A percentile compares a stretch with the other conserved stretches of the same genome.
Conservation (phyloP, 116 monocot genomes). For the Thalassia testudinum region DNA sequence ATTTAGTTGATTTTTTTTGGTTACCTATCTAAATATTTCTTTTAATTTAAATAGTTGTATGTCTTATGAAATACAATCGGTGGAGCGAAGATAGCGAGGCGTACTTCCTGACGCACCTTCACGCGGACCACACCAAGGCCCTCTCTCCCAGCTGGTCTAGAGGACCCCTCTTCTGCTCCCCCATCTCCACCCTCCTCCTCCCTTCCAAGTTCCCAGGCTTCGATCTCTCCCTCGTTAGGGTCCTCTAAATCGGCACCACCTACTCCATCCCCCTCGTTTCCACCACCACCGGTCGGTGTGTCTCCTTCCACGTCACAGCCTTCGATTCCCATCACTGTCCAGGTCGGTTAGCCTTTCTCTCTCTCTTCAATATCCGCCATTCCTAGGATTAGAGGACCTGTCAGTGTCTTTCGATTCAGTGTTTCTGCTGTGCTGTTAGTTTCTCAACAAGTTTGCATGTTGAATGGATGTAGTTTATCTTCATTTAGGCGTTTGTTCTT, state of each 20-base stretch:
- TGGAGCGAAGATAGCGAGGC: conserved; percentile 54
- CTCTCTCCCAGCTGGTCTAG: conserved; percentile 46
- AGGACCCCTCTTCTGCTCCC: conserved; percentile 75
- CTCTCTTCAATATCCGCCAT: no score
- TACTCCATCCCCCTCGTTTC: conserved; percentile 22
- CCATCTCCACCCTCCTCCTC: conserved; percentile 41
- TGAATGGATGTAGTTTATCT: no score
- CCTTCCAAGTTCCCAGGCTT: conserved; percentile 41
- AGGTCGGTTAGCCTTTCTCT: no score
- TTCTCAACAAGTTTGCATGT: no score
- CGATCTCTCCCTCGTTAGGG: conserved; percentile 36
- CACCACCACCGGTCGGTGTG: conserved; percentile 10
- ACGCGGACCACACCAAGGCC: conserved; percentile 65
- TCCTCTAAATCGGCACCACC: conserved; percentile 28
- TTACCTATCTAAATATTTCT: no score
- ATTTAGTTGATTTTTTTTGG: no score
- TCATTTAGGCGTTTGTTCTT: no score
- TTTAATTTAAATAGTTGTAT: no score
- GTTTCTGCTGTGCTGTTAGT: no score
- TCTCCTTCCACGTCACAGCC: conserved; percentile 35
- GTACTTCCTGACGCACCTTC: conserved; percentile 89
- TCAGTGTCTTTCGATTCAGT: no score
- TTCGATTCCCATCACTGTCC: conserved; percentile 73
- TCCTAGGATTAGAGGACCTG: no score
- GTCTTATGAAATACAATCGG: no score